Conservation (phyloP, 2,329 filamentous ascomycete species). For the Aspergillus phoenicis region DNA sequence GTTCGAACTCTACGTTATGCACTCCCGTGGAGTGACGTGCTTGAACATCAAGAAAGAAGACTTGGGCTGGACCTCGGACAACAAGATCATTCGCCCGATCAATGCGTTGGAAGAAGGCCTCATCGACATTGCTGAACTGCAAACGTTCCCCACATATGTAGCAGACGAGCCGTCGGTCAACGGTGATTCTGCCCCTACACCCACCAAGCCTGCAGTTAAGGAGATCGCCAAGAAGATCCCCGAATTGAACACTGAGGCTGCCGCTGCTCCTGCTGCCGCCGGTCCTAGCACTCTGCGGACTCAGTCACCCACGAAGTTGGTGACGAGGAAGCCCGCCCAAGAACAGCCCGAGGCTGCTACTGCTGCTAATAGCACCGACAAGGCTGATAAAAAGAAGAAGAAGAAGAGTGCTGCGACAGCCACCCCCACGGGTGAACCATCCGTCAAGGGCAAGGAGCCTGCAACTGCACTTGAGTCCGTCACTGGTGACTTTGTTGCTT, state of each 20-base stretch:
- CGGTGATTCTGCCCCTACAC: constrained; percentile 42
- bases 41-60: constrained; percentile 83
- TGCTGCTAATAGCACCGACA: constrained; percentile 50
- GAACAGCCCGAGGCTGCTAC: constrained; percentile 32
- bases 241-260: constrained; percentile 30
- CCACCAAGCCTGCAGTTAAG: constrained; percentile 42
- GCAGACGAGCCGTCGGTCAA: constrained; percentile 49
- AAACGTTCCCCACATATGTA: constrained; percentile 48
- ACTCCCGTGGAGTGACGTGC: constrained; percentile 94
- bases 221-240: constrained; percentile 47
- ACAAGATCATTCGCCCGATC: constrained; percentile 78
- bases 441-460: constrained; percentile 48
- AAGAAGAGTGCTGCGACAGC: constrained; percentile 43
- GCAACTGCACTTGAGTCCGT: constrained; percentile 19
- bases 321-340: constrained; percentile 45
- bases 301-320: constrained; percentile 44
- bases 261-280: constrained; percentile 14
- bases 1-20: constrained; percentile 96
- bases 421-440: constrained; percentile 40
- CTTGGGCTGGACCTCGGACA: constrained; percentile 87
- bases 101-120: constrained; percentile 74
- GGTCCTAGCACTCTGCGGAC: constrained; percentile 29
- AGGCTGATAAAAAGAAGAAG: constrained; percentile 73
- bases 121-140: constrained; percentile 73
- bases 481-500: constrained; percentile 10